These are phyloP conservation scores for Dendrocalamus sinicus DNA, from an alignment of 176 grass and related monocot species.

Conservation along the genomic window DNA sequence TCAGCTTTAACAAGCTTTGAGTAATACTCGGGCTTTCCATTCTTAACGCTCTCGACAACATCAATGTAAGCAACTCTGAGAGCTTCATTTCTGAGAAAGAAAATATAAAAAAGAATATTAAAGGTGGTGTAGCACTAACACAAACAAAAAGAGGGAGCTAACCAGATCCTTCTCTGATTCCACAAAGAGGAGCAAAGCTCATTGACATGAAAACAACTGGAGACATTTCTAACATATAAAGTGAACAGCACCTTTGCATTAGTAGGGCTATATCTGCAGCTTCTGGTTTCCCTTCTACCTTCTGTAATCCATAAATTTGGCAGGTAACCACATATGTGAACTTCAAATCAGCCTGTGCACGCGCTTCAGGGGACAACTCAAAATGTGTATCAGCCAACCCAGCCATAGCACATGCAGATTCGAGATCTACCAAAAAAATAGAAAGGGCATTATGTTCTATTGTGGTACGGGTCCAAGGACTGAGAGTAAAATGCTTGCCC, in stretches of 20 bases:
- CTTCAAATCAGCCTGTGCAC: conserved; percentile 87
- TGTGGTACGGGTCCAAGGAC: no score
- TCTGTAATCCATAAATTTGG: conserved; percentile 93
- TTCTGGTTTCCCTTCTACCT: conserved; percentile 75
- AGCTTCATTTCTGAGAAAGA: conserved; percentile 83
- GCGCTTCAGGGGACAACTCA: conserved; percentile 80
- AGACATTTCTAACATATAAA: conserved; percentile 42
- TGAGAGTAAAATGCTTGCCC: no score
- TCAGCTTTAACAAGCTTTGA: conserved; percentile 98
- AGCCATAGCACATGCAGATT: conserved; percentile 52
- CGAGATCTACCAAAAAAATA: conserved; percentile 50
- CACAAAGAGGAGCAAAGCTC: background rate
- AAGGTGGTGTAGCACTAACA: background rate
- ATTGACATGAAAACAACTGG: background rate
- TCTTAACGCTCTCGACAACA: conserved; percentile 66
- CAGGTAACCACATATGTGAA: conserved; percentile 96
- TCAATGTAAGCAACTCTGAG: conserved; percentile 95
- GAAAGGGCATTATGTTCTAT: background rate
- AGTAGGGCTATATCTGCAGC: conserved; percentile 89
- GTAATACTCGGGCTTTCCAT: conserved; percentile 84
- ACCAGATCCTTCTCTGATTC: conserved; percentile 6
- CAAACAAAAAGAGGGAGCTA: background rate
- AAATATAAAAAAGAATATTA: conserved; percentile 39
- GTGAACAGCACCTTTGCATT: conserved; percentile 73
- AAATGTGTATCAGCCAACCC: conserved; percentile 76